Conservation (phyloP, 192 early-diverging fungal species). For the Allomyces arbusculus region DNA sequence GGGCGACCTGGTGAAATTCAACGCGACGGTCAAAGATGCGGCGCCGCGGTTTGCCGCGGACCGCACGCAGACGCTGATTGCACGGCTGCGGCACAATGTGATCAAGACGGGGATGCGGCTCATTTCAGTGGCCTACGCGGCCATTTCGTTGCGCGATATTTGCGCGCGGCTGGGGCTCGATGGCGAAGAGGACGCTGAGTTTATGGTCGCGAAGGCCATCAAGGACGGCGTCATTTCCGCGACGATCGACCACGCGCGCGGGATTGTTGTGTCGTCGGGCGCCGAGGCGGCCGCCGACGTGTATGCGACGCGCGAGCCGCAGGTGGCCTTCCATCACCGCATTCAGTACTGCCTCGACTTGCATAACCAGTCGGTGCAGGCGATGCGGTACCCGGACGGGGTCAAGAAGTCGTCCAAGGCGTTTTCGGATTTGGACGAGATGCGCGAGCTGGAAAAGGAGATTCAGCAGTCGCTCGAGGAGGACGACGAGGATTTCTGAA, state of each 20-base stretch:
- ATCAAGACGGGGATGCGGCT: conserved; percentile 97
- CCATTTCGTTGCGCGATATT: conserved; percentile 85
- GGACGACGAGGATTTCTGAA: conserved; percentile 32
- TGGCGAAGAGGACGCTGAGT: conserved; percentile 96
- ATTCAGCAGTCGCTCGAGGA: conserved; percentile 76
- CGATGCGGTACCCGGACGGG: conserved; percentile 86
- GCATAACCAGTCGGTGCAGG: conserved; percentile 93
- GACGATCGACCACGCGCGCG: conserved; percentile 81
- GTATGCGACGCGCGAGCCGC: conserved; percentile 93
- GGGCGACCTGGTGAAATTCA: conserved; percentile 85
- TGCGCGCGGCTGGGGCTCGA: conserved; percentile 93
- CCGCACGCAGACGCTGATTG: conserved; percentile 73
- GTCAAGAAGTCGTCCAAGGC: conserved; percentile 48
- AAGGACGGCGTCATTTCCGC: conserved; percentile 98
- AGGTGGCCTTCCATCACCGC: conserved; percentile 81
- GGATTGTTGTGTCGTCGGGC: conserved; percentile 55
- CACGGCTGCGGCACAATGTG: conserved; percentile 94
- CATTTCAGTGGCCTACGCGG: conserved; percentile 89
- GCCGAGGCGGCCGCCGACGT: conserved; percentile 69
- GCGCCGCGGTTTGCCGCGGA: conserved; percentile 60
- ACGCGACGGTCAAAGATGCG: conserved; percentile 59
- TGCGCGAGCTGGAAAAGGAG: conserved; percentile 79
- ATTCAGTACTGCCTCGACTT: conserved; percentile 88
- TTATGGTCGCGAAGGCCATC: conserved; percentile 96
- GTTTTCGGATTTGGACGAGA: conserved; percentile 62